Conservation (phyloP, 805 yeast species). For the Yamadazyma insecticola region DNA sequence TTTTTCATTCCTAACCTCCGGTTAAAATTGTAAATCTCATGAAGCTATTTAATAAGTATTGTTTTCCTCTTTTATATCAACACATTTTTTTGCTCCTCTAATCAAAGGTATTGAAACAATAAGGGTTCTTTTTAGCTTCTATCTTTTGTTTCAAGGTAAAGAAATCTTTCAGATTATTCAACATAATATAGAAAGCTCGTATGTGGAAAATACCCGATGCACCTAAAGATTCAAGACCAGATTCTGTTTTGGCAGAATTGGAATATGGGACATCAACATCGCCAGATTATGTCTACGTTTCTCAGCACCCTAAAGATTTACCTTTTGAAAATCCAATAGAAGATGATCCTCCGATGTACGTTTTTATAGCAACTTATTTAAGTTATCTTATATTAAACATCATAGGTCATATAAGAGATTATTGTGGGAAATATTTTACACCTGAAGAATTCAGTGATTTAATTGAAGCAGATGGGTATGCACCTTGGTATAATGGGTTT, state of each 20-base stretch:
- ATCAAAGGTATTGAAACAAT: no score
- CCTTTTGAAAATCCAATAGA: conserved; percentile 59
- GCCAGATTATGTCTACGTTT: conserved; percentile 57
- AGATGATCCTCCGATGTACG: conserved; percentile 85
- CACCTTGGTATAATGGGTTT: conserved; percentile 93
- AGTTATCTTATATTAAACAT: conserved; percentile 80
- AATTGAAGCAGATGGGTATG: conserved; percentile 79
- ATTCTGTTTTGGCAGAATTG: conserved; percentile 39
- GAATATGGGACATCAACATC: conserved; percentile 75
- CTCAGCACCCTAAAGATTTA: conserved; percentile 51
- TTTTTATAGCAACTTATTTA: conserved; percentile 77
- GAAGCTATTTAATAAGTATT: no score
- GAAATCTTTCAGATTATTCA: no score
- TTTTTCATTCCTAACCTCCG: no score
- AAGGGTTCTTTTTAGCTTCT: no score
- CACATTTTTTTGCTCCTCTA: no score
- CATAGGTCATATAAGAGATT: conserved; percentile 88
- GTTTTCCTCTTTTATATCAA: no score
- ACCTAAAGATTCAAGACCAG: conserved; percentile 30
- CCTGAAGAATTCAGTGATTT: conserved; percentile 63
- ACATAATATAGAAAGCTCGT: no score
- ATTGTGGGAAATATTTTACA: conserved; percentile 70
- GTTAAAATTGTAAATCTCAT: no score
- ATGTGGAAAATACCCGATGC: conserved; percentile 42
- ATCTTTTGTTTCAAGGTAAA: no score